Percentiles rank a stretch among this genome's conserved stretches.
These are phyloP conservation scores for Lentinus brumalis DNA, from an alignment of 768 basidiomycete genomes.

Conservation along the genomic window DNA sequence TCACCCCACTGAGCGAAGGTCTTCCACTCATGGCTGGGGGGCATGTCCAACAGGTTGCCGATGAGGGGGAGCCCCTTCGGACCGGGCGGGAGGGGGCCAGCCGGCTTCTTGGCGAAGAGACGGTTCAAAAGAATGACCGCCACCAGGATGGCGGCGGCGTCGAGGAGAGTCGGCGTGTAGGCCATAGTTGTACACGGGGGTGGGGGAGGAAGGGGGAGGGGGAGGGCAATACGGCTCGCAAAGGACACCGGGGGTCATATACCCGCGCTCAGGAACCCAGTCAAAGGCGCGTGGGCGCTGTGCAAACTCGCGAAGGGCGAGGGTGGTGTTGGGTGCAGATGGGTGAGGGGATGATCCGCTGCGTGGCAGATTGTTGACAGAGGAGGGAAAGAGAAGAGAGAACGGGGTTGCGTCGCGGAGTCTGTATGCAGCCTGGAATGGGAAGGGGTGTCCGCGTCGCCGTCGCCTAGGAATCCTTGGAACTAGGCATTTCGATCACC, in stretches of 20 bases:
- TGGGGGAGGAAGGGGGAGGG: neutral
- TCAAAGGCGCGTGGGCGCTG: neutral
- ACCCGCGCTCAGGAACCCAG: constrained; percentile 9
- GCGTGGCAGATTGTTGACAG: neutral
- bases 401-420: neutral
- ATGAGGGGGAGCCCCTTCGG: constrained; percentile 28
- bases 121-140: constrained; percentile 19
- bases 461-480: neutral
- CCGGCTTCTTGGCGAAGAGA: constrained; percentile 14
- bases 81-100: constrained; percentile 28
- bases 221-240: neutral
- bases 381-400: neutral
- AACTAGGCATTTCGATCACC: neutral
- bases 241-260: neutral
- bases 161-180: constrained; percentile 20
- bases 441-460: neutral
- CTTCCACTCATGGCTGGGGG: constrained; percentile 25
- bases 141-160: constrained; percentile 18
- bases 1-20: constrained; percentile 26
- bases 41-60: constrained; percentile 30
- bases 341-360: neutral
- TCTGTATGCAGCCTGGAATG: neutral
- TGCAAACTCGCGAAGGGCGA: neutral
- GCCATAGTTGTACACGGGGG: constrained; percentile 10
- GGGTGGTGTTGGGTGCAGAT: neutral